Evolutionary conservation across 495 filamentous ascomycete species (phyloP), one percentile per base, ranked within the genome.

Genomic region (Neurospora sp.): DNA sequence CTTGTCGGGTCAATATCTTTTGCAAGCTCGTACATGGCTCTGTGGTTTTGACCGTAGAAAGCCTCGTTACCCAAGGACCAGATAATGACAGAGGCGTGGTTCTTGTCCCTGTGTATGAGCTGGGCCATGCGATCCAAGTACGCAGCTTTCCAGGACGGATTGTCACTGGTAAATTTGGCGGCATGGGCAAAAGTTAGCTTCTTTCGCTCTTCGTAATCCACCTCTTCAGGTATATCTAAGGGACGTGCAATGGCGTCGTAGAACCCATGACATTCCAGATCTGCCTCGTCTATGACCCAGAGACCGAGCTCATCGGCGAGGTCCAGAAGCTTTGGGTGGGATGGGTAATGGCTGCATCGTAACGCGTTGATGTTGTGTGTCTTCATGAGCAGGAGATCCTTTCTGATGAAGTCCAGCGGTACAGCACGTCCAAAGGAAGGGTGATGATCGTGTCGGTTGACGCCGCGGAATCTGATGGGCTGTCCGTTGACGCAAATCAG

Each of bases 41-140:
- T 79, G 71, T 89, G 86, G 74, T 92, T 92, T 42, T 81, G 81
- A 1, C 91, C 91, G 73, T 89, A 92, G 77, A 89, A 91, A 0
- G 90, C 86, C 74, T 92, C 90, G 71, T 92, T 92, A 0, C 91
- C 91, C 4, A 93, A 80, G 39, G 86, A 88, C 91, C 91, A 93
- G 74, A 92, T 89, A 46, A 92, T 87, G 10, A 93, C 82, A 20
- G 83, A 88, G 18, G 91, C 74, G 71, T 92, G 87, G 73, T 91
- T 88, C 75, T 90, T 89, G 79, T 92, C 89, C 4, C 91, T 83
- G 27, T 88, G 84, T 2, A 93, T 84, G 75, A 92, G 80, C 73
- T 91, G 89, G 41, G 81, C 76, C 69, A 87, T 87, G 5, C 91
- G 88, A 76, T 93, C 91, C 14, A 93, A 71, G 75, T 92, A 93